These are phyloP conservation scores for Arthrobotrys megalospora DNA, from an alignment of 2,329 filamentous ascomycete genomes.

Conservation along the genomic window DNA sequence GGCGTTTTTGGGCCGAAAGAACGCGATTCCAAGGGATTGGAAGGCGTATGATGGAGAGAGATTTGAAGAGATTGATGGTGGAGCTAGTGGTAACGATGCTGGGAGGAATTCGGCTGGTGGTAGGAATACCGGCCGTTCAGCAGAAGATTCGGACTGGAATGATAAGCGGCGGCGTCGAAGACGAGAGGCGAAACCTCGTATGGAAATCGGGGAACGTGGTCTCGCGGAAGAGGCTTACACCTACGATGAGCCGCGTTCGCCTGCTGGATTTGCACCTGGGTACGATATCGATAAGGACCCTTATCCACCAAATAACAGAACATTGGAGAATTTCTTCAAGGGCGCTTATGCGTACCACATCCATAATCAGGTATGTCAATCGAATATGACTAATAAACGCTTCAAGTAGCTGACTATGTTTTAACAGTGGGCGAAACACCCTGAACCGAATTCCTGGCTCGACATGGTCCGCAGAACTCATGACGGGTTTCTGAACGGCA, in stretches of 20 bases:
- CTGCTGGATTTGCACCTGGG: slow-evolving; percentile 29
- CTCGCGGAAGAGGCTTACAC: slow-evolving; percentile 65
- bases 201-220: not conserved
- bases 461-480: slow-evolving; percentile 72
- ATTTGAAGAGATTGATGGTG: slow-evolving; percentile 66
- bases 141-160: slow-evolving; percentile 37
- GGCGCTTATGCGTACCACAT: slow-evolving; percentile 74
- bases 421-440: slow-evolving; percentile 72
- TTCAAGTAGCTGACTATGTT: slow-evolving; percentile 12
- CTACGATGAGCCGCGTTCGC: slow-evolving; percentile 65
- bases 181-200: not conserved
- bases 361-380: slow-evolving; percentile 71
- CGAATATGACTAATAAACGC: not conserved
- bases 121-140: slow-evolving; percentile 57
- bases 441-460: slow-evolving; percentile 73
- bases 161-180: slow-evolving; percentile 26
- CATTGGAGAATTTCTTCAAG: slow-evolving; percentile 73
- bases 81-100: slow-evolving; percentile 58
- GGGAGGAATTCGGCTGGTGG: slow-evolving; percentile 31
- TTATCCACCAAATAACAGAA: slow-evolving; percentile 73
- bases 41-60: slow-evolving; percentile 71
- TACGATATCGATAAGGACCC: slow-evolving; percentile 71
- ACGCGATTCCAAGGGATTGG: slow-evolving; percentile 71
- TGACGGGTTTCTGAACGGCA: slow-evolving; percentile 72
- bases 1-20: slow-evolving; percentile 71